phyloP scores from a whole-genome alignment of 2,329 filamentous ascomycete genomes.

The Curvularia sp. region DNA sequence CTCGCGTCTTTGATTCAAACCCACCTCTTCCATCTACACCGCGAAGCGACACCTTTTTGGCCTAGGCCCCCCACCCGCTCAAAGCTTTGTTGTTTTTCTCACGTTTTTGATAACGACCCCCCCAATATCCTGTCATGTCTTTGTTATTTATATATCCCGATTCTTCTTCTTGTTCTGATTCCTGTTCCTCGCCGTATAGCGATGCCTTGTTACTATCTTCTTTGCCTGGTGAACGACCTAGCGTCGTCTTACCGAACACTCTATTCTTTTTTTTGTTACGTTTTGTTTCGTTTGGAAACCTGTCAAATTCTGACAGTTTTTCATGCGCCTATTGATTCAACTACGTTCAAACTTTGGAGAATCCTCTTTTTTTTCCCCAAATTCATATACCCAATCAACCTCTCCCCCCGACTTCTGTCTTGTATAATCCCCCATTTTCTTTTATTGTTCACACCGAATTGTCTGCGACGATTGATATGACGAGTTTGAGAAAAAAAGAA shows the following conservation, averaged over 20 bases:
- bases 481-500: neutral
- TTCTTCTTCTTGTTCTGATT: conserved; percentile 6
- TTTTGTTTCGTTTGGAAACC: neutral
- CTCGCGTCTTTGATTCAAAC: conserved; percentile 33
- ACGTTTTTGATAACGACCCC: conserved; percentile 30
- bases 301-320: too few relatives aligned
- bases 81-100: conserved; percentile 21
- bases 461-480: conserved; percentile 41
- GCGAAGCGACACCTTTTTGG: conserved; percentile 25
- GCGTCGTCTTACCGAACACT: neutral
- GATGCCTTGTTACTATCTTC: conserved; percentile 13
- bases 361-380: too few relatives aligned
- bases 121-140: conserved; percentile 3
- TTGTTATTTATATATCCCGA: conserved; percentile 5
- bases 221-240: conserved; percentile 2
- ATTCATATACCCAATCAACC: conserved; percentile 11
- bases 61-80: conserved; percentile 14
- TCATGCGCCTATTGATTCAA: too few relatives aligned
- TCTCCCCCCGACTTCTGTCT: conserved; percentile 18
- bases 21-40: conserved; percentile 1
- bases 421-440: conserved; percentile 32
- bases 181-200: conserved; percentile 1
- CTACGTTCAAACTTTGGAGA: conserved; percentile 11
- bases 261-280: neutral
- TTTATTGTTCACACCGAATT: conserved; percentile 16